Evolutionary conservation across 1,139 yeast species (phyloP), one percentile per base, ranked within the genome.

Genomic region (Meyerozyma carpophila): DNA sequence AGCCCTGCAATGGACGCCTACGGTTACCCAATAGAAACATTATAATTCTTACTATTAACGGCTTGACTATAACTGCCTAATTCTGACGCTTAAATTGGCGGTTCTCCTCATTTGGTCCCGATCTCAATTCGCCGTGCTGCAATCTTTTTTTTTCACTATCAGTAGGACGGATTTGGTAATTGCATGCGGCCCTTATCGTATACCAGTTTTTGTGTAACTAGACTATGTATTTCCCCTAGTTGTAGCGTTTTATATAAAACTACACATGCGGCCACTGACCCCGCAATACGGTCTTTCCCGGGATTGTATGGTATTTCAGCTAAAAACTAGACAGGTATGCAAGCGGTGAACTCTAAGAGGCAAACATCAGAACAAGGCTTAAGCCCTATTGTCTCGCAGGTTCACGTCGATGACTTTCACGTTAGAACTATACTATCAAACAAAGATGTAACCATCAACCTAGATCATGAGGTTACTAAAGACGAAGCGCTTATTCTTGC

Each of bases 401-500:
- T 73, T 21, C 61, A 63, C 42, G 75, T 73, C 32, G 77, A 73
- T 47, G 74, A 66, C 45, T 47, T 73, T 46, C 49, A 58, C 37
- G 56, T 73, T 31, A 62, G 62, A 32, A 70, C 75, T n/a, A 62
- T 73, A 9, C 59, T 73, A 43, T 72, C 77, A 18, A 63, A 70
- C 48, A 57, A 54, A 44, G 70, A 66, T 40, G 55, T 69, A 16
- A 64, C 69, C 18, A 67, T 73, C 41, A 68, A 68, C 48, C 68
- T 71, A 11, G 76, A 70, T 50, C 83, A 78, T 53, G 73, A 56
- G 13, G 63, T 78, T 10, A 74, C 68, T 47, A 43, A 53, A 8
- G 84, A 79, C 56, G 84, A 79, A 56, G 82, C 81, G 13, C 64
- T 73, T 60, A 77, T 79, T 41, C 59, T 79, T 53, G 83, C 84